Evolutionary conservation across 495 filamentous ascomycete species (phyloP), one percentile per base, ranked within the genome.

Genomic region (Daldinia vernicosa): DNA sequence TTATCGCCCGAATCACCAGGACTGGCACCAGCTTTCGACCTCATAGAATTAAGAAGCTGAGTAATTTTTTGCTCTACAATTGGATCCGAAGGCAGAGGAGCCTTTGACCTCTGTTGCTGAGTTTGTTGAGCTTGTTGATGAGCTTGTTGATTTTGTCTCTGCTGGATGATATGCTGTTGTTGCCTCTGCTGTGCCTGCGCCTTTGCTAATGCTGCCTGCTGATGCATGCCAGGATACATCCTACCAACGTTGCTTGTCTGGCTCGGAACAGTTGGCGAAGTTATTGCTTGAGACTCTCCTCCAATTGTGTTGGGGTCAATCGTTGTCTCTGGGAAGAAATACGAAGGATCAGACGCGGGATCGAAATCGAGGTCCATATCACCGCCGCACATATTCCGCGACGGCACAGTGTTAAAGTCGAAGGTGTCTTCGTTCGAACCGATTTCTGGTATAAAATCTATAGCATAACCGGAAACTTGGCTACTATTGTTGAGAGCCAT

Each of bases 171-270:
- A 66, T 90, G 85, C 67, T 88, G 85, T 66, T 87, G 83, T 69
- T 93, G 89, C 62, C 90, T 87, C 73, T 91, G 89, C 70, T 92
- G 89, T 28, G 88, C 87, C 69, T 91, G 87, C 19, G 87, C 89
- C 83, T 92, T 92, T 71, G 91, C 93, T 76, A 91, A 81, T 43
- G 91, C 92, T 66, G 93, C 93, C 75, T 96, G 91, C 78, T 93
- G 91, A 81, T 98, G 94, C 87, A 95, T 93, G 43, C 95, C 95
- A 55, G 94, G 93, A 79, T 89, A 97, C 70, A 92, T 86, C 59
- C 92, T 89, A 58, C 89, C 90, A 60, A 90, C 85, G 69, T 79
- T 89, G 83, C 68, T 84, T 64, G 67, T 83, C 80, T 72, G 87
- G 65, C 72, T 85, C 71, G 77, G 75, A 61, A 78, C 77, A 67